Evolutionary conservation across 768 basidiomycete genomes (phyloP), one percentile per base, ranked within the genome.

Genomic region (Leccinum fibrillosum): DNA sequence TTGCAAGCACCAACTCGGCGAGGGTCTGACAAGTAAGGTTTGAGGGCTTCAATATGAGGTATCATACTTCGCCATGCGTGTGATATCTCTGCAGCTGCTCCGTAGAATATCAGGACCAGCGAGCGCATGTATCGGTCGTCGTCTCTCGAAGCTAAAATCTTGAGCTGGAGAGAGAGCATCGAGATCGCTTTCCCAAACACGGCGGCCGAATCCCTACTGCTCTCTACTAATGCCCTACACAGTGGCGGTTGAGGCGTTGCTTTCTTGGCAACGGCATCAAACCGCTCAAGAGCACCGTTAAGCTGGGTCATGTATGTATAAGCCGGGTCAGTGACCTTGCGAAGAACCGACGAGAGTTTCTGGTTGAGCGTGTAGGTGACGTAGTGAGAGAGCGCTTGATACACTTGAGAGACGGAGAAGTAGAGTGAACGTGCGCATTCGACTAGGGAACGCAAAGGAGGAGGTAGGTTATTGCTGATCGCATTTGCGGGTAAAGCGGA

Each of bases 341-440:
- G 79, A 57, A 98, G 80, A 7, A 92, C 83, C 4, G 86, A 84
- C 5, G 92, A 85, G 26, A 94, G 79, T 21, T 91, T 84, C 53
- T 95, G 92, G 67, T 94, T 88, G 59, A 87, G 83, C 30, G 89
- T 88, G 61, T 90, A 89, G 21, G 88, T 80, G 35, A 88, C 87
- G 72, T 94, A 96, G 65, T 95, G 91, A 53, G 91, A 86, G 45
- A 99, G 76, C 0, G 92, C 86, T 64, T 94, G 86, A 69, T 96
- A 90, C 45, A 98, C 83, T 73, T 98, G 95, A 44, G 91, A 92
- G 61, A 94, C 80, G 3, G 93, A 89, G 69, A 97, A 98, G 39
- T 98, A 81, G 56, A 98, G 86, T 23, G 91, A 94, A 26, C 97
- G 88, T 49, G 92, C 87, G n/a, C 89, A 87, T 66, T 98, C 94